Conservation (phyloP, 495 filamentous ascomycete genomes). For the Cryomyces minteri region DNA sequence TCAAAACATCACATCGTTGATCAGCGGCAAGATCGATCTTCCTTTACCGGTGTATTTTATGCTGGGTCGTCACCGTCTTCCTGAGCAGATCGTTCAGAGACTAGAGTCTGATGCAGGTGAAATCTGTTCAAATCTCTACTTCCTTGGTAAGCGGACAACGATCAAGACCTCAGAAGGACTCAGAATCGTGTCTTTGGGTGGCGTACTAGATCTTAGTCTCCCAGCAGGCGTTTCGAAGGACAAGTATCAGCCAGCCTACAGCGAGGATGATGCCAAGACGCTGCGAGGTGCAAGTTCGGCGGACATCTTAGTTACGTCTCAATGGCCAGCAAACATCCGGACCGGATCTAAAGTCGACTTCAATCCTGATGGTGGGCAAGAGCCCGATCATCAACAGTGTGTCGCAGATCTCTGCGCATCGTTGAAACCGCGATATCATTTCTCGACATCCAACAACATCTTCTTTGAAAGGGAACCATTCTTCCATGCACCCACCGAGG, state of each 20-base stretch:
- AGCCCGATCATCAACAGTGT: conserved; percentile 28
- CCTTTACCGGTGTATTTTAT: conserved; percentile 79
- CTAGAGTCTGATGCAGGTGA: conserved; percentile 59
- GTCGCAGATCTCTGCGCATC: conserved; percentile 54
- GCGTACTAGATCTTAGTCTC: conserved; percentile 35
- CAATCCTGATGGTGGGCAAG: conserved; percentile 13
- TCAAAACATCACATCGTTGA: conserved; percentile 39
- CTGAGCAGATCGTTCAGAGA: conserved; percentile 44
- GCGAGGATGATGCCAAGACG: conserved; percentile 51
- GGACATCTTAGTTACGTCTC: conserved; percentile 70
- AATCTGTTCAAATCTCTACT: conserved; percentile 74
- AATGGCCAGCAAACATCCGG: conserved; percentile 64
- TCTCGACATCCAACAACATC: conserved; percentile 45
- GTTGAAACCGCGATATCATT: conserved; percentile 76
- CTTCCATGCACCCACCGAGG: conserved; percentile 44
- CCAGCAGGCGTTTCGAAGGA: conserved; percentile 36
- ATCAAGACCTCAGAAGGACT: conserved; percentile 84
- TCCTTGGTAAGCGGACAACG: conserved; percentile 63
- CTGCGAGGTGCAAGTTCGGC: conserved; percentile 54
- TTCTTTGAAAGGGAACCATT: conserved; percentile 91
- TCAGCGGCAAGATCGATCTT: conserved; percentile 50
- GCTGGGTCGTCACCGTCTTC: conserved; percentile 49
- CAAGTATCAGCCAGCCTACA: conserved; percentile 49
- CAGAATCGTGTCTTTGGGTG: conserved; percentile 65
- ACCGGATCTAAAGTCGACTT: conserved; percentile 31